Evolutionary conservation across 2,329 filamentous ascomycete species (phyloP), one percentile per base, ranked within the genome.

Genomic region (Graphilbum sp.): DNA sequence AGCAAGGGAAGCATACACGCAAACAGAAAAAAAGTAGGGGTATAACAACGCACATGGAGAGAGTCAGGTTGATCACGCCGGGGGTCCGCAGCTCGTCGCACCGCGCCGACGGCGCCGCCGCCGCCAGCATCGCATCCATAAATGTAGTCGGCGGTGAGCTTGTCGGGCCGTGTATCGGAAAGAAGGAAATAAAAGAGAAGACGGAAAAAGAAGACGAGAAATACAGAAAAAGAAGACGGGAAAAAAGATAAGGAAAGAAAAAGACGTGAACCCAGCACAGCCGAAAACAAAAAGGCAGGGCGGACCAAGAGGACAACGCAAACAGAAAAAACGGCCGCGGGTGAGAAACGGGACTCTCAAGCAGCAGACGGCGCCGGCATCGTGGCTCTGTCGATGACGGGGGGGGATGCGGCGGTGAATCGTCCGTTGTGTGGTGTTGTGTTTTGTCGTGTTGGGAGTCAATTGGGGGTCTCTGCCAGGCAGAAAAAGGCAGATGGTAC

Each of bases 1-100:
- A 19, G 34, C n/a, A 5, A 9, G 5, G 17, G n/a, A 17, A 6
- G 11, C n/a, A 20, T 11, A 27, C 20, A 18, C 7, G 6, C 8
- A 29, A 36, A 9, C 23, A 25, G 23, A 12, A 12, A 12, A 25
- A 25, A 25, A 12, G 23, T 7, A 12, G 7, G 23, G 23, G 12
- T 25, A 25, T 7, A 25, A 25, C 23, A 12, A 44, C 61, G 50
- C 52, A 73, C 69, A 72, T 67, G 29, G 69, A 73, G 33, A 72
- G 55, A 43, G 66, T 61, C 45, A 74, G 60, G 49, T 71, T 70
- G 41, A 68, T 56, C 49, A 69, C 65, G 40, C 64, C 64, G 15
- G 68, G 66, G 43, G 64, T 55, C 43, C 64, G 63, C 42, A 73
- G 63, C 44, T 58, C 58, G 45, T 69, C 64, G 53, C 69, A 74